These are phyloP conservation scores for Aspergillus sp. DNA, from an alignment of 2,329 filamentous ascomycete genomes.

Conservation along the genomic window DNA sequence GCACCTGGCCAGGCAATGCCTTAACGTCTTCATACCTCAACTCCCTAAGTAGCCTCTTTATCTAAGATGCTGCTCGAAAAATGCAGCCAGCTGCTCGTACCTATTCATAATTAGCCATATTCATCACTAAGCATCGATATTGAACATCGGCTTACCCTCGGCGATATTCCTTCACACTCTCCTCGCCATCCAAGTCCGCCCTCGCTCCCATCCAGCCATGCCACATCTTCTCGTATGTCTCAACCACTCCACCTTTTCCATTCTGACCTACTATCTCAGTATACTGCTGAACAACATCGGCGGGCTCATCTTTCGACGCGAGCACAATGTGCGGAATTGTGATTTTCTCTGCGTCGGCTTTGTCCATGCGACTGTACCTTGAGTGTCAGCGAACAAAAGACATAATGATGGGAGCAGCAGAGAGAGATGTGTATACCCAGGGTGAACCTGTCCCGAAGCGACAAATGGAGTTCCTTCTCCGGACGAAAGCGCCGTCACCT, in stretches of 20 bases:
- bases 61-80: slow-evolving; percentile 25
- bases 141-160: slow-evolving; percentile 39
- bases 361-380: slow-evolving; percentile 42
- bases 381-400: slow-evolving; percentile 15
- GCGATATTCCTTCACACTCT: slow-evolving; percentile 61
- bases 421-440: slow-evolving; percentile 23
- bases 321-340: slow-evolving; percentile 63
- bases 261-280: slow-evolving; percentile 50
- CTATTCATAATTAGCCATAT: slow-evolving; percentile 2
- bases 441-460: slow-evolving; percentile 37
- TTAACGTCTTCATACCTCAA: background rate
- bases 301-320: slow-evolving; percentile 64
- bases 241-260: slow-evolving; percentile 59
- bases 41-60: background rate
- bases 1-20: background rate
- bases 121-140: background rate
- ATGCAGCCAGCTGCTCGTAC: slow-evolving; percentile 22
- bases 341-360: slow-evolving; percentile 59
- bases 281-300: slow-evolving; percentile 53
- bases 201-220: slow-evolving; percentile 75
- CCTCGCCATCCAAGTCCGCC: slow-evolving; percentile 56
- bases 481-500: slow-evolving; percentile 43
- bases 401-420: slow-evolving; percentile 10
- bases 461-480: slow-evolving; percentile 55
- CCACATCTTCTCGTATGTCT: slow-evolving; percentile 66